Conservation (phyloP, 306 rosid species). For the Glycyrrhiza uralensis region DNA sequence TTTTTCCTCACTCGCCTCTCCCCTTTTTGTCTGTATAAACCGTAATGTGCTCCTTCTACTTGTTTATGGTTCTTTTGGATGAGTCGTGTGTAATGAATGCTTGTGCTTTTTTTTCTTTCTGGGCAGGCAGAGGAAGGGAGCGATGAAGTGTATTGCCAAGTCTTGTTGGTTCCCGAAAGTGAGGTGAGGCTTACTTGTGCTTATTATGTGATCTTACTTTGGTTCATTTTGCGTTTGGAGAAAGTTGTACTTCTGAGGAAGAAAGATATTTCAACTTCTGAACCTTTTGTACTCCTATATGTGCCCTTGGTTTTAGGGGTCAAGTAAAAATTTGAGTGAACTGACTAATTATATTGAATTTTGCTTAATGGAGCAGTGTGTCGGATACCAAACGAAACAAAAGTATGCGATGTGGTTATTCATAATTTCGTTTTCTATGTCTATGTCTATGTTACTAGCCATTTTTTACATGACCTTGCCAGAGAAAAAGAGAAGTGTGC, state of each 20-base stretch:
- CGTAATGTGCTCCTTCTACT: slow-evolving; percentile 2
- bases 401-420: background rate
- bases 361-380: slow-evolving; percentile 4
- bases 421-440: background rate
- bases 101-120: slow-evolving; percentile 22
- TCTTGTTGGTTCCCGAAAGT: slow-evolving; percentile 78
- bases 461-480: background rate
- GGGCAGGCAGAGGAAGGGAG: slow-evolving; percentile 92
- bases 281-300: background rate
- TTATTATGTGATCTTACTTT: background rate
- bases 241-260: slow-evolving; percentile 22
- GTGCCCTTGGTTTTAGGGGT: background rate
- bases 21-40: background rate
- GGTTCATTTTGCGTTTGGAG: slow-evolving; percentile 14
- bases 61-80: background rate
- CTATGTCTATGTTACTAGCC: background rate
- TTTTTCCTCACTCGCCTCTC: no score
- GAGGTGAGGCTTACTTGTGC: slow-evolving; percentile 57
- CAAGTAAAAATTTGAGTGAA: background rate
- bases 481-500: background rate
- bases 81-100: slow-evolving; percentile 1
- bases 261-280: background rate
- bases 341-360: background rate
- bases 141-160: slow-evolving; percentile 91
- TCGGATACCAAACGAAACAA: background rate